These are phyloP conservation scores for Pythium sukuiense DNA, from an alignment of 352 stramenopile genomes.

Conservation along the genomic window DNA sequence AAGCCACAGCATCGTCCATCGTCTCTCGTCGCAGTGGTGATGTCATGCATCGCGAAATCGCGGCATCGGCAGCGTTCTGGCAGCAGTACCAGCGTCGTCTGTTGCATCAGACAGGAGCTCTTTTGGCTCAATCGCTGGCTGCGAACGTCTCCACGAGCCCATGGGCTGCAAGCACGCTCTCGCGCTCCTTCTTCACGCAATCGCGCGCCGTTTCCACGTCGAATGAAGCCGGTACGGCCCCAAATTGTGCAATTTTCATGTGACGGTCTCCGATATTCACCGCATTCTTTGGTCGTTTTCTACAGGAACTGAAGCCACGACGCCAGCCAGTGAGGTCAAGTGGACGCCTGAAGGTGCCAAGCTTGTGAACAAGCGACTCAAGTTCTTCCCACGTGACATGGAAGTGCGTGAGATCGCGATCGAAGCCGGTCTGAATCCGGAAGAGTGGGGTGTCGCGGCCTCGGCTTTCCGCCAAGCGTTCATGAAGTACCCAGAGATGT, in stretches of 20 bases:
- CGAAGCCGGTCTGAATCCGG: slow-evolving; percentile 61
- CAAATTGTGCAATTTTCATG: not conserved
- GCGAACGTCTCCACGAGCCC: not conserved
- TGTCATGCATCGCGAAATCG: not conserved
- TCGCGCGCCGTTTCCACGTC: slow-evolving; percentile 2
- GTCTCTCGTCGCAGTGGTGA: not conserved
- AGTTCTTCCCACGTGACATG: slow-evolving; percentile 67
- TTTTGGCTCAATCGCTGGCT: not conserved
- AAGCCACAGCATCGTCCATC: not conserved
- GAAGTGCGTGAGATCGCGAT: slow-evolving; percentile 66
- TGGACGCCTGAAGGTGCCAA: slow-evolving; percentile 23
- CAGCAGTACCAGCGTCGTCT: slow-evolving; percentile 14
- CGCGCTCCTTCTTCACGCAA: not conserved
- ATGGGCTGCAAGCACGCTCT: not conserved
- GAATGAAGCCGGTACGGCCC: not conserved
- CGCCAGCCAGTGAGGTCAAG: slow-evolving; percentile 13
- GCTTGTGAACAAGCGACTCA: slow-evolving; percentile 23
- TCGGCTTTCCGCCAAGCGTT: slow-evolving; percentile 67
- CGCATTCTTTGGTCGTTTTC: not conserved
- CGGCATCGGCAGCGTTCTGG: slow-evolving; percentile 12
- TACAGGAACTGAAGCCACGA: not conserved
- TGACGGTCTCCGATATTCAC: not conserved
- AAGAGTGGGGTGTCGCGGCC: slow-evolving; percentile 58
- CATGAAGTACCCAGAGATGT: slow-evolving; percentile 46
- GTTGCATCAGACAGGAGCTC: not conserved